Percentiles rank a stretch among this genome's conserved stretches.
Evolutionary conservation across 2,329 filamentous ascomycete species (phyloP).

Genomic region (Thielaviopsis ethacetica): DNA sequence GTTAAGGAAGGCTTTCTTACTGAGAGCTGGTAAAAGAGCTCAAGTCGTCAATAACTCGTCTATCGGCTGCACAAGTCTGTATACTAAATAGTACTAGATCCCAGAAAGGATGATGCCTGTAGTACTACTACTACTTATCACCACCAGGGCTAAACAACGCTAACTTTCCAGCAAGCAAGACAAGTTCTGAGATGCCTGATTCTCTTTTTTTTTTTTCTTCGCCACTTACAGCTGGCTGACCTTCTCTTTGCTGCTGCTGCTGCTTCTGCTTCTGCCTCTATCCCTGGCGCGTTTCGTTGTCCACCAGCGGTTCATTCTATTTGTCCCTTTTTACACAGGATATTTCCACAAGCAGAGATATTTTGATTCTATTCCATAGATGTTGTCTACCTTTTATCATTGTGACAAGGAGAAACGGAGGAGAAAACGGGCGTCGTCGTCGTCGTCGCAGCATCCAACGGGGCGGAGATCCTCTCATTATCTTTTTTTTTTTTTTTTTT

Average conservation of each 20-base stretch:
- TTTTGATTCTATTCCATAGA: no score
- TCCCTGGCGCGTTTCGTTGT: neutral
- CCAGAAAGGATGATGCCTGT: neutral
- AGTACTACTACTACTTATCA: neutral
- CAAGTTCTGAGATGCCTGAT: neutral
- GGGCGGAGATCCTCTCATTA: no score
- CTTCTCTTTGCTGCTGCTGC: neutral
- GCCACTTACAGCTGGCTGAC: neutral
- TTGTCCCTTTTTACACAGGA: neutral
- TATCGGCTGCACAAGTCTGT: neutral
- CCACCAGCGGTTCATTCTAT: neutral
- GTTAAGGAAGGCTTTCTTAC: neutral
- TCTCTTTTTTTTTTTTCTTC: no score
- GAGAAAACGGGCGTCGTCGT: no score
- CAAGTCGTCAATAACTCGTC: neutral
- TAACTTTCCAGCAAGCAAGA: no score
- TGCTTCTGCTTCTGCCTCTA: neutral
- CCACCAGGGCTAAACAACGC: neutral
- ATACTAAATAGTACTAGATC: no score
- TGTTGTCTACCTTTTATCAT: no score
- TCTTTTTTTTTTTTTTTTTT: no score
- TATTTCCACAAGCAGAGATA: neutral
- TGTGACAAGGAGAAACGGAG: no score
- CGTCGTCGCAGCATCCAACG: no score
- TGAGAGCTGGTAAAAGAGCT: neutral